phyloP scores from a whole-genome alignment of 371 early-diverging fungal genomes.

The Lichtheimia corymbifera region DNA sequence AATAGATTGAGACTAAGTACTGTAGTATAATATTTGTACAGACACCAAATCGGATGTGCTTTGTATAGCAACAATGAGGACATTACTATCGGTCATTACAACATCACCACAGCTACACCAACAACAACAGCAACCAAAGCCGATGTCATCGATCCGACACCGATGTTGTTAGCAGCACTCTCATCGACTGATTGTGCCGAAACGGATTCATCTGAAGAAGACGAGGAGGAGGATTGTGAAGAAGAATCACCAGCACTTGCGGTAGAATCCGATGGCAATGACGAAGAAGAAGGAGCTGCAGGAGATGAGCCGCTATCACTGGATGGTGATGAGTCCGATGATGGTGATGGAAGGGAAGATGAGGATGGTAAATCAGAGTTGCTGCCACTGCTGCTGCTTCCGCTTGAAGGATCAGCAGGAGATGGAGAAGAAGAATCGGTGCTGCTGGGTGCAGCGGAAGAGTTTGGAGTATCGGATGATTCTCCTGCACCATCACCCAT shows the following conservation, averaged over 20 bases:
- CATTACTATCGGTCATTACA: no score
- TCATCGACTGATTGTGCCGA: constrained; percentile 13
- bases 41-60: no score
- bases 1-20: no score
- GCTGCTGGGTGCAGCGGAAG: background rate
- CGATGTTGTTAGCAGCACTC: background rate
- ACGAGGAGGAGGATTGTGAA: constrained; percentile 3
- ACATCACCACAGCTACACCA: no score
- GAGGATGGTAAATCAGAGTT: constrained; percentile 3
- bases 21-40: no score
- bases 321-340: background rate
- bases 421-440: background rate
- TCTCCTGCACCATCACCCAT: constrained; percentile 4
- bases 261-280: constrained; percentile 5
- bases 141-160: no score
- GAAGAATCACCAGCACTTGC: constrained; percentile 4
- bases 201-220: background rate
- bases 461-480: background rate
- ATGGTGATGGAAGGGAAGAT: background rate
- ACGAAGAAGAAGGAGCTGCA: constrained; percentile 7
- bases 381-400: background rate
- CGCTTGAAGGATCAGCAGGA: background rate
- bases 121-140: no score
- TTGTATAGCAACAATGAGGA: no score
- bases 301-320: constrained; percentile 1